Percentiles rank a stretch among this genome's conserved stretches.
These are phyloP conservation scores for Penicillium cataractarum DNA, from an alignment of 495 filamentous ascomycete genomes.

Conservation along the genomic window DNA sequence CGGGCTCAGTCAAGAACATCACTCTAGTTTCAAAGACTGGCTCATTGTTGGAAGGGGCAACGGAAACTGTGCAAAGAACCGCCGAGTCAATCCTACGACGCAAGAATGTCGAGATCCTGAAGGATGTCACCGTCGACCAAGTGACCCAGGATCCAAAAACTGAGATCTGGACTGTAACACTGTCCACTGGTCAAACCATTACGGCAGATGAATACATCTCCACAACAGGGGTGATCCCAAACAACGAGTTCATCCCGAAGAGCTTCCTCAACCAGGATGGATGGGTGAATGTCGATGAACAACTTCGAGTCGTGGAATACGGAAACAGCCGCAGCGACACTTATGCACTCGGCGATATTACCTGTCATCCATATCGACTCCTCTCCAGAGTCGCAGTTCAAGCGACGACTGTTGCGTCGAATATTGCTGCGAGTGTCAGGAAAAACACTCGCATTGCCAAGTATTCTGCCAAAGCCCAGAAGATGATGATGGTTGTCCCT, in stretches of 20 bases:
- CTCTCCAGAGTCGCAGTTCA: slow-evolving; percentile 11
- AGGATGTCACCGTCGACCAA: background rate
- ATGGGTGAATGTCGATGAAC: slow-evolving; percentile 14
- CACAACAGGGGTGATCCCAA: slow-evolving; percentile 13
- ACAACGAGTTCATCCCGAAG: slow-evolving; percentile 12
- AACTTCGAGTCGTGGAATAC: slow-evolving; percentile 7
- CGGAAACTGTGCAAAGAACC: slow-evolving; percentile 8
- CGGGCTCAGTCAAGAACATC: slow-evolving; percentile 5
- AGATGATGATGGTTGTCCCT: slow-evolving; percentile 18
- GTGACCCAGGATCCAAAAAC: slow-evolving; percentile 1
- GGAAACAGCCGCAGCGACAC: slow-evolving; percentile 8
- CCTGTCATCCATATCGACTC: slow-evolving; percentile 15
- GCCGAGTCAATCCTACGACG: slow-evolving; percentile 3
- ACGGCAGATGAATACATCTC: slow-evolving; percentile 17
- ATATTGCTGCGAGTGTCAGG: slow-evolving; percentile 9
- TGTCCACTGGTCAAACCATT: slow-evolving; percentile 10
- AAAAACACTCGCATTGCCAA: background rate
- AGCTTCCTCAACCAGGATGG: slow-evolving; percentile 10
- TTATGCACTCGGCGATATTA: slow-evolving; percentile 16
- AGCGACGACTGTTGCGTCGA: slow-evolving; percentile 9
- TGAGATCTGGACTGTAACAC: slow-evolving; percentile 10
- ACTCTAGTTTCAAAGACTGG: slow-evolving; percentile 8
- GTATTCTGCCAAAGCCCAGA: slow-evolving; percentile 5
- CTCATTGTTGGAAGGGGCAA: slow-evolving; percentile 11
- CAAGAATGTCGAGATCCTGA: slow-evolving; percentile 13